These are phyloP conservation scores for Nicotiana obtusifolia DNA, from an alignment of 257 asterid genomes.

Conservation along the genomic window DNA sequence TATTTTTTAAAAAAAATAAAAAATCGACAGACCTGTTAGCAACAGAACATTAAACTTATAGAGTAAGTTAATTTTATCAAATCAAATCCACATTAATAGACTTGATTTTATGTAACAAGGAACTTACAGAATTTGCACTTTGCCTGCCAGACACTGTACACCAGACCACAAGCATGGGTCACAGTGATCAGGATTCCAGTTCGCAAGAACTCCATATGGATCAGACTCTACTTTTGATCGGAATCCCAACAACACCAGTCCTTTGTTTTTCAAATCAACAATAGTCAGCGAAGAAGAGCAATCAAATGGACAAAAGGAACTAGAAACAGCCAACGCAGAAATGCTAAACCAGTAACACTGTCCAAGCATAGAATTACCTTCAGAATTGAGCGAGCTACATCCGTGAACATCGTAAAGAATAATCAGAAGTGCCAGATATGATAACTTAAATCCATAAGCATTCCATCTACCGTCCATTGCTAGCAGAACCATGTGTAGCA, in stretches of 20 bases:
- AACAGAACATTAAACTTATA: background rate
- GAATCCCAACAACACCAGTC: conserved; percentile 59
- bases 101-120: background rate
- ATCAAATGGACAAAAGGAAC: background rate
- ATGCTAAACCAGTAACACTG: background rate
- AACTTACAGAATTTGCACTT: conserved; percentile 72
- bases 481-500: conserved; percentile 33
- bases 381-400: conserved; percentile 49
- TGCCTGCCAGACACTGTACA: conserved; percentile 53
- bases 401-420: conserved; percentile 38
- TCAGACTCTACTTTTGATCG: conserved; percentile 53
- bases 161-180: conserved; percentile 88
- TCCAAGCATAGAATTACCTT: conserved; percentile 44
- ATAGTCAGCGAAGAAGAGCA: background rate
- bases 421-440: conserved; percentile 36
- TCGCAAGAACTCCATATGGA: conserved; percentile 54
- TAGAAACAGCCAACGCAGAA: background rate
- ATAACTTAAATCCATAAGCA: conserved; percentile 36
- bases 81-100: background rate
- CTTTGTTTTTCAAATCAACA: conserved; percentile 31
- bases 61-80: background rate
- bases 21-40: background rate
- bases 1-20: background rate
- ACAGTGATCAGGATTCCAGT: conserved; percentile 62
- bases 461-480: conserved; percentile 72